A percentile compares a stretch with the other conserved stretches of the same genome.
phyloP scores from a whole-genome alignment of 345 rosid genomes.

The Eutrema yunnanense region DNA sequence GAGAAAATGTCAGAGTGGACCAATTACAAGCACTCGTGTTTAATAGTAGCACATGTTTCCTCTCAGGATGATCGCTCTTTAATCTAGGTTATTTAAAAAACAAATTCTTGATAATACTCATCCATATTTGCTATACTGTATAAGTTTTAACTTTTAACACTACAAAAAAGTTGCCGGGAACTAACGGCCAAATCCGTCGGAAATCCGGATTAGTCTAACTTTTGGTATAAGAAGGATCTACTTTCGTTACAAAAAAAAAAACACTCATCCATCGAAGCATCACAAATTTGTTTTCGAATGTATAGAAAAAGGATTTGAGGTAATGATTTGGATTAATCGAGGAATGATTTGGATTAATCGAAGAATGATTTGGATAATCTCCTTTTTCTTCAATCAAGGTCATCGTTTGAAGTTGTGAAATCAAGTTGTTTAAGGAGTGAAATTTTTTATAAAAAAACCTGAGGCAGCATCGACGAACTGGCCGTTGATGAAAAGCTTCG shows the following conservation, averaged over 20 bases:
- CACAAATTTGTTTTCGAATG: not conserved
- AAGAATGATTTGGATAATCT: not conserved
- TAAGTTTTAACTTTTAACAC: not conserved
- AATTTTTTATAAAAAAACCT: constrained; percentile 30
- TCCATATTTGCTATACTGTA: not conserved
- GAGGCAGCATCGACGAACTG: constrained; percentile 53
- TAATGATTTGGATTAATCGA: not conserved
- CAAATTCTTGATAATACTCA: not conserved
- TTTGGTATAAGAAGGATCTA: no score
- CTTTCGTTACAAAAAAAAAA: not conserved
- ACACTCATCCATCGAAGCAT: not conserved
- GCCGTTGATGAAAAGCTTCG: constrained; percentile 64
- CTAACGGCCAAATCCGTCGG: no score
- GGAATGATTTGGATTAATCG: not conserved
- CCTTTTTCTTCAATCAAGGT: not conserved
- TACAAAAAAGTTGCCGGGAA: no score
- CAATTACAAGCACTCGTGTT: not conserved
- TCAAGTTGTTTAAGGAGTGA: not conserved
- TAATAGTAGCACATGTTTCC: not conserved
- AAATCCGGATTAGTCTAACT: no score
- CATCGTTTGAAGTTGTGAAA: constrained; percentile 10
- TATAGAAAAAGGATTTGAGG: not conserved
- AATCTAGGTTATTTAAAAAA: not conserved
- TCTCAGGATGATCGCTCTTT: not conserved
- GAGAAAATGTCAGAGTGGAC: constrained; percentile 5